A percentile compares a stretch with the other conserved stretches of the same genome.
phyloP scores from a whole-genome alignment of 208 protist genomes.

The Angomonas deanei region DNA sequence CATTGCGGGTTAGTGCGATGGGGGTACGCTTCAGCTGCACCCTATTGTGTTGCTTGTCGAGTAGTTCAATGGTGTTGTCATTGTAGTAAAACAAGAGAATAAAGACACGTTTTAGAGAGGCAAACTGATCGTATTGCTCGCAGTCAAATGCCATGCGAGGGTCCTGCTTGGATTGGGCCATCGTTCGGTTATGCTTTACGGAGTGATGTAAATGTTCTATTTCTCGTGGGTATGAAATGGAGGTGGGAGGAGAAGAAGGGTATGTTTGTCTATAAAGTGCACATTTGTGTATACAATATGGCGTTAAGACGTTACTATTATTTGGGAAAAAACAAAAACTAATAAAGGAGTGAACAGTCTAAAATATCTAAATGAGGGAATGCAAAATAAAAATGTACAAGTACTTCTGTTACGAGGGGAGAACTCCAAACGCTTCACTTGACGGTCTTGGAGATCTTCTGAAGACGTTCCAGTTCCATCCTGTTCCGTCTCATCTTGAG shows the following conservation, averaged over 20 bases:
- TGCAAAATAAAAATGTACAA: neutral
- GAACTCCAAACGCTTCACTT: constrained; percentile 10
- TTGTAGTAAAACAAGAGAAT: constrained; percentile 72
- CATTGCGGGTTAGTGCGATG: constrained; percentile 29
- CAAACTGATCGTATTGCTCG: constrained; percentile 60
- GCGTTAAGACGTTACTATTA: too few species aligned
- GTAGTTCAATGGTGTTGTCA: constrained; percentile 69
- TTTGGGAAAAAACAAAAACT: neutral
- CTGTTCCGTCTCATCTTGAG: constrained; percentile 42
- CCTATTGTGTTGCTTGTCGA: constrained; percentile 43
- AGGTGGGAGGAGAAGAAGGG: neutral
- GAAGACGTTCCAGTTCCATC: constrained; percentile 62
- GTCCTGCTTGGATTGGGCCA: constrained; percentile 72
- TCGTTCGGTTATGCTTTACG: constrained; percentile 4
- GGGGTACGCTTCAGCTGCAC: constrained; percentile 60
- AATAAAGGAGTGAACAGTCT: constrained; percentile 3
- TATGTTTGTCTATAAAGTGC: neutral
- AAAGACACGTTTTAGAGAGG: constrained; percentile 39
- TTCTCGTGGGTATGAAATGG: neutral
- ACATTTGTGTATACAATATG: neutral
- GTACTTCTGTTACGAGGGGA: neutral
- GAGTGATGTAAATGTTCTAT: neutral
- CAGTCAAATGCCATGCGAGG: constrained; percentile 73
- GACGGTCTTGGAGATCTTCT: constrained; percentile 64
- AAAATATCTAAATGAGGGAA: neutral